Evolutionary conservation across 768 basidiomycete genomes (phyloP), one percentile per base, ranked within the genome.

Genomic region (Calocybe gangraenosa): DNA sequence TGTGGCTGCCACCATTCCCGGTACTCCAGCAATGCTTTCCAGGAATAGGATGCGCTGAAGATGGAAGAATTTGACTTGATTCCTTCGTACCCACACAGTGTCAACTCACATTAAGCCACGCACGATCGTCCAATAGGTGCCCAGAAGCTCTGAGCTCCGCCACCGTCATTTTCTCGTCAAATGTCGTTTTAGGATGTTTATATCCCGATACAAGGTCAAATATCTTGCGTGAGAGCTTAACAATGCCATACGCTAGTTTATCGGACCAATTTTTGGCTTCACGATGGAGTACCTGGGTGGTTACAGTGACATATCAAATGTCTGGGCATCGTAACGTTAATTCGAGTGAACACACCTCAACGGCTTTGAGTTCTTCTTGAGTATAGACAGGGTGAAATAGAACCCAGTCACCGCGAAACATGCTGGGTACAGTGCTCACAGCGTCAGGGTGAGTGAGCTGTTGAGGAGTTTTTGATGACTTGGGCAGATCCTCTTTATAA

Each of bases 331-430:
- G 3, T 5, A 15, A 14, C 18, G 14, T 19, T 8, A 14, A 33
- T 31, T 18, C 23, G 46, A 20, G 20, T 42, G 50, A 8, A 48
- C 65, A 40, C 56, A 86, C 88, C 64, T 87, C 69, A 13, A 90
- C 88, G 11, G 87, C 76, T 51, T 68, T 80, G 40, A 91, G 60
- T 58, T 92, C 90, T 30, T 79, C 79, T 14, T 68, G 62, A 5
- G 87, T 79, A 61, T 97, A 97, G 1, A 95, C 92, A 0, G 94
- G 94, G 59, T 95, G 91, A 60, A 92, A 91, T 1, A 96, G 67
- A 9, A 95, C 91, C 91, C 92, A 96, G 55, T 89, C 87, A 2
- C 88, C 88, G 32, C 70, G 74, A 40, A 81, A 62, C 58, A 72
- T 74, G 2, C 71, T 67, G 2, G 80, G 79, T 11, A 79, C 65